Evolutionary conservation across 148 eudicot species (phyloP).

Genomic region (Arctostaphylos glauca): DNA sequence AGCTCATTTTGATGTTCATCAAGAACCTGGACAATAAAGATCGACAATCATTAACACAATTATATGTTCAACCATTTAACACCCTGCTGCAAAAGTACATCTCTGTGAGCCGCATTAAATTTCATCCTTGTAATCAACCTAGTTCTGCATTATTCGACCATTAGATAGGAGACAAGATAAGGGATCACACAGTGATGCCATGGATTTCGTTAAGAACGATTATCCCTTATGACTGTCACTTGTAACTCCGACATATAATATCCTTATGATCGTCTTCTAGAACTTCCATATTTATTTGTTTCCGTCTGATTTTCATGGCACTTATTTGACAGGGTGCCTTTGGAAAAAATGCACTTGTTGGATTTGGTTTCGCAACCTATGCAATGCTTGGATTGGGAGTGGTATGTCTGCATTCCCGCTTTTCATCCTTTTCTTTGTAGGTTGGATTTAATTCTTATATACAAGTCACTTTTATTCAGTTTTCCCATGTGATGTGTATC

Average conservation of each 20-base stretch:
- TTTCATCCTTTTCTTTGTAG: neutral
- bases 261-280: neutral
- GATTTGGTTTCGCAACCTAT: constrained; percentile 85
- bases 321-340: constrained; percentile 75
- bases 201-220: neutral
- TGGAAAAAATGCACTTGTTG: constrained; percentile 68
- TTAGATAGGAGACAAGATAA: neutral
- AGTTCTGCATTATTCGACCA: neutral
- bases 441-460: neutral
- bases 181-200: neutral
- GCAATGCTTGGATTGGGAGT: constrained; percentile 86
- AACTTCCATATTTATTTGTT: neutral
- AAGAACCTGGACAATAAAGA: neutral
- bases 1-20: neutral
- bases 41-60: neutral
- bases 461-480: neutral
- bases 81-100: neutral
- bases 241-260: too few relatives aligned
- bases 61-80: neutral
- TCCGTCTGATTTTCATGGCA: neutral
- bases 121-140: neutral
- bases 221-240: neutral
- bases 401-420: constrained; percentile 44
- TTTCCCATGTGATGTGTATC: neutral
- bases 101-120: neutral